Conservation (phyloP, 371 early-diverging fungal genomes). For the Dinochytrium kinnereticum region DNA sequence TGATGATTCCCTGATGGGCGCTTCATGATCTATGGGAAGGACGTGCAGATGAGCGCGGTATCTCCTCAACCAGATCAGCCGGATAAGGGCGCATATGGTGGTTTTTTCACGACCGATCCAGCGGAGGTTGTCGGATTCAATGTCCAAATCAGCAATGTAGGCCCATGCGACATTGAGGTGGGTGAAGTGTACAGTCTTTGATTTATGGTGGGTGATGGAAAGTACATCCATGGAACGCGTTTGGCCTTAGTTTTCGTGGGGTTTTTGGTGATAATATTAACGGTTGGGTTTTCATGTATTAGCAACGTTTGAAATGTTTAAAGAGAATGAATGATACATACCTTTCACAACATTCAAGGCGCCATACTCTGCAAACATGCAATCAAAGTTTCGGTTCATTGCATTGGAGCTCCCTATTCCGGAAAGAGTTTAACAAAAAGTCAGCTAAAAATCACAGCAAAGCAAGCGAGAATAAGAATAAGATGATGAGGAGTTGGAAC, state of each 20-base stretch:
- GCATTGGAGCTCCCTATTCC: slow-evolving; percentile 48
- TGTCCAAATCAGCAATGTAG: slow-evolving; percentile 67
- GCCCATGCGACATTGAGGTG: slow-evolving; percentile 60
- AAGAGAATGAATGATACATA: slow-evolving; percentile 12
- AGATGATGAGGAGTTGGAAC: too few species aligned
- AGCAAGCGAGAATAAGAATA: too few species aligned
- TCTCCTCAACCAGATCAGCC: slow-evolving; percentile 56
- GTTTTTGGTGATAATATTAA: background rate
- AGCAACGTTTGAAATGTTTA: background rate
- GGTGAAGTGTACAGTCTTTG: slow-evolving; percentile 45
- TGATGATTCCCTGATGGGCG: background rate
- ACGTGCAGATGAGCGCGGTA: slow-evolving; percentile 61
- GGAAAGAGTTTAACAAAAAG: background rate
- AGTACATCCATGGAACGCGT: slow-evolving; percentile 44
- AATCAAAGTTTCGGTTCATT: slow-evolving; percentile 46
- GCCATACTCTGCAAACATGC: slow-evolving; percentile 34
- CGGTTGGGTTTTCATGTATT: slow-evolving; percentile 3
- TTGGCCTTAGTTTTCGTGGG: slow-evolving; percentile 20
- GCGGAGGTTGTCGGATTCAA: slow-evolving; percentile 64
- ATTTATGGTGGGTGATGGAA: slow-evolving; percentile 37
- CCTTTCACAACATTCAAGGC: slow-evolving; percentile 52
- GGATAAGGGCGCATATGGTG: slow-evolving; percentile 56
- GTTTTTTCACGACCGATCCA: slow-evolving; percentile 59
- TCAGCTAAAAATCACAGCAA: too few species aligned
- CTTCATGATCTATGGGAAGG: slow-evolving; percentile 49